Percentiles rank a stretch among this genome's conserved stretches.
Evolutionary conservation across 495 filamentous ascomycete genomes (phyloP).

Genomic region (Hypoxylon rickii): DNA sequence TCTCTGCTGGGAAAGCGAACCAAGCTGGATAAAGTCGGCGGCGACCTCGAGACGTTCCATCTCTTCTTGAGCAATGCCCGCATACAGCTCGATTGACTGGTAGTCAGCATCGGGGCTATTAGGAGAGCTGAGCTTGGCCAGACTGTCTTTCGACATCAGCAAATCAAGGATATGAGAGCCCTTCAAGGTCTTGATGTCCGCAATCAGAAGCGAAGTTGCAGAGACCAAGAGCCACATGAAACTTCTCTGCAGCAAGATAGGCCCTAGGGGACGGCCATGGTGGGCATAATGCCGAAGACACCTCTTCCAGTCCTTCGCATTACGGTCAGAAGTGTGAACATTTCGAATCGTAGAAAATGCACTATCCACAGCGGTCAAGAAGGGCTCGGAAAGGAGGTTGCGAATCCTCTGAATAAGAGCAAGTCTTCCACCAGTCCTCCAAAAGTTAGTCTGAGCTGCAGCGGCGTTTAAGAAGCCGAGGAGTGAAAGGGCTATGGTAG

Average conservation of each 20-base stretch:
- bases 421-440: slow-evolving; percentile 71
- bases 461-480: slow-evolving; percentile 86
- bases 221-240: slow-evolving; percentile 85
- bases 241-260: slow-evolving; percentile 86
- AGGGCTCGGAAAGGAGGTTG: slow-evolving; percentile 76
- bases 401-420: slow-evolving; percentile 70
- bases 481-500: slow-evolving; percentile 78
- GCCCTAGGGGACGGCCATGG: slow-evolving; percentile 78
- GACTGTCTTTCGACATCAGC: slow-evolving; percentile 60
- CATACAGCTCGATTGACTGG: slow-evolving; percentile 68
- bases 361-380: slow-evolving; percentile 81
- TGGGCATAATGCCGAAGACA: slow-evolving; percentile 81
- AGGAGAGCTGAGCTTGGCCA: slow-evolving; percentile 43
- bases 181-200: slow-evolving; percentile 61
- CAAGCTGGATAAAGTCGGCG: slow-evolving; percentile 83
- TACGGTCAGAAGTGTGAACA: slow-evolving; percentile 54
- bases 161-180: slow-evolving; percentile 73
- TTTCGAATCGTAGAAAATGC: slow-evolving; percentile 84
- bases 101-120: slow-evolving; percentile 52
- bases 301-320: slow-evolving; percentile 75
- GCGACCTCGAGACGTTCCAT: slow-evolving; percentile 86
- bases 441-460: slow-evolving; percentile 75
- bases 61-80: slow-evolving; percentile 75
- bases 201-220: slow-evolving; percentile 71
- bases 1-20: slow-evolving; percentile 83